Evolutionary conservation across 2,329 filamentous ascomycete genomes (phyloP).

Genomic region (Claviceps spartinae): DNA sequence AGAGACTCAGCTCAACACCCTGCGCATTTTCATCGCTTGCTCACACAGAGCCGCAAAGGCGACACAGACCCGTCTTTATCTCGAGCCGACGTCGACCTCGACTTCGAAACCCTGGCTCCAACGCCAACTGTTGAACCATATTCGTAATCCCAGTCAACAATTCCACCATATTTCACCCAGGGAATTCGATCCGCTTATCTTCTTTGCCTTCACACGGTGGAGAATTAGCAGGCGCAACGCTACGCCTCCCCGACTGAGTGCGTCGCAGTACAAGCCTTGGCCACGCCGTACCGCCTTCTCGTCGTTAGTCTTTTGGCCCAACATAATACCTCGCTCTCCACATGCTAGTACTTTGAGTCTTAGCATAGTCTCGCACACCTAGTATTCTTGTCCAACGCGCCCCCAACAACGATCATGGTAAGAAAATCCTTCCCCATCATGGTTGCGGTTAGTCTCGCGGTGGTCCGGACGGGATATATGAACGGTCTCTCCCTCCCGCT

Average conservation of each 20-base stretch:
- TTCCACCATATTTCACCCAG: conserved; percentile 5
- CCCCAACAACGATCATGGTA: conserved; percentile 35
- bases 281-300: conserved; percentile 13
- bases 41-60: not conserved
- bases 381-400: conserved; percentile 21
- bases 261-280: conserved; percentile 9
- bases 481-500: conserved; percentile 20
- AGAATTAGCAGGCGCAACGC: conserved; percentile 20
- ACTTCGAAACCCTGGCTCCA: conserved; percentile 3
- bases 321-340: conserved; percentile 21
- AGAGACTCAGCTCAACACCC: not conserved
- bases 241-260: conserved; percentile 13
- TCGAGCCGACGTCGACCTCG: conserved; percentile 1
- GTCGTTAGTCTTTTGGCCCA: conserved; percentile 21
- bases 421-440: conserved; percentile 23
- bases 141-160: conserved; percentile 9
- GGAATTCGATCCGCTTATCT: conserved; percentile 3
- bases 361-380: conserved; percentile 18
- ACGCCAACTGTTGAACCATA: conserved; percentile 10
- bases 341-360: conserved; percentile 23
- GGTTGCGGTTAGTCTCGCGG: conserved; percentile 21
- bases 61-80: conserved; percentile 1
- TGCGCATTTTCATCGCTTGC: not conserved
- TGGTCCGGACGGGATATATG: conserved; percentile 33
- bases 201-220: conserved; percentile 13